A percentile compares a stretch with the other conserved stretches of the same genome.
Conservation (phyloP, 768 basidiomycete genomes). For the Podaxis pistillaris region DNA sequence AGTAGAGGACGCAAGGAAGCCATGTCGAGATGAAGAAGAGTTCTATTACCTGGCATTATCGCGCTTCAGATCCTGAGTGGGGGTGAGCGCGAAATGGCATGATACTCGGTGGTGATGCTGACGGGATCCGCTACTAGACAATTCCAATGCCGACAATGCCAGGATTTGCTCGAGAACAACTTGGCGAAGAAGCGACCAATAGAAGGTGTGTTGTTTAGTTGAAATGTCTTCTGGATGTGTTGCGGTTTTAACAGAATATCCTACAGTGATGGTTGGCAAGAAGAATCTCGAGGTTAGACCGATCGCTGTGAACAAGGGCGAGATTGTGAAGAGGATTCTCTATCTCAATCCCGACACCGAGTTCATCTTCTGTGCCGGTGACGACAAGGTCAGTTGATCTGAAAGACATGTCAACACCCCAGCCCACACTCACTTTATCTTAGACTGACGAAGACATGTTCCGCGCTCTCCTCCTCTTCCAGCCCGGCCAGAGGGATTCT, state of each 20-base stretch:
- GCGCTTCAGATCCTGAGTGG: slow-evolving; percentile 92
- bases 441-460: slow-evolving; percentile 99
- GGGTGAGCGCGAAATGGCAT: slow-evolving; percentile 53
- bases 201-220: slow-evolving; percentile 55
- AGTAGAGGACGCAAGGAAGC: slow-evolving; percentile 86
- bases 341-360: slow-evolving; percentile 94
- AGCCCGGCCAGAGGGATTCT: slow-evolving; percentile 39
- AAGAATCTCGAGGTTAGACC: slow-evolving; percentile 98
- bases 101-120: not conserved
- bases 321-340: slow-evolving; percentile 93
- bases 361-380: slow-evolving; percentile 96
- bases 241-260: not conserved
- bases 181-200: slow-evolving; percentile 91
- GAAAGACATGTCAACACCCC: not conserved
- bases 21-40: slow-evolving; percentile 97
- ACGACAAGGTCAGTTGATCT: slow-evolving; percentile 74
- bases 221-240: not conserved
- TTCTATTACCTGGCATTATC: slow-evolving; percentile 97
- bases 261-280: slow-evolving; percentile 87
- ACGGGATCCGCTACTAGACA: slow-evolving; percentile 39
- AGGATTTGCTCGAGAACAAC: slow-evolving; percentile 94
- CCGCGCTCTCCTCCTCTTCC: slow-evolving; percentile 76
- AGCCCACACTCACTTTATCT: not conserved
- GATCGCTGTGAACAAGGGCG: slow-evolving; percentile 95
- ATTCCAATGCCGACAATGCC: slow-evolving; percentile 96